Evolutionary conservation across 2,329 filamentous ascomycete species (phyloP), one percentile per base, ranked within the genome.

Genomic region (Sporothrix brunneoviolacea): DNA sequence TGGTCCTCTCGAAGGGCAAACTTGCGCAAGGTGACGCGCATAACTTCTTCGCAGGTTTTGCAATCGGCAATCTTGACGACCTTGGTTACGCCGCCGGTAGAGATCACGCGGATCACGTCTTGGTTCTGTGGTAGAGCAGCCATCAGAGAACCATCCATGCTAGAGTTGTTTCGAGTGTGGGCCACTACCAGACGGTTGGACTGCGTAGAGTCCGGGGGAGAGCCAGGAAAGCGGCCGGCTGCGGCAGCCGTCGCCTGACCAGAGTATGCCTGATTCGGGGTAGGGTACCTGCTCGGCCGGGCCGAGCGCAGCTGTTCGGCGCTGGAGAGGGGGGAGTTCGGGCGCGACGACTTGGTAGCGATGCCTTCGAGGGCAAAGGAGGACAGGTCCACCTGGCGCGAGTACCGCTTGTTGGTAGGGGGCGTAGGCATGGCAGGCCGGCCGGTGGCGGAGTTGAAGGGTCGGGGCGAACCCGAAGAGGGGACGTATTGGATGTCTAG

Each of bases 61-160:
- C 91, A 96, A 57, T 88, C 87, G 57, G 89, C 86, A 58, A 97
- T 90, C 66, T 93, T 93, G 62, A 98, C 83, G 21, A 96, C 91
- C 63, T 95, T 95, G 42, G 90, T 95, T 55, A 90, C 83, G 46
- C 91, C 93, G 55, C 84, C 88, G 43, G 90, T 93, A 58, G 88
- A 95, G 62, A 97, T 95, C 58, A 96, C 89, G 56, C 91, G 82
- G 57, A 97, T 95, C 54, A 95, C 82, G 53, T 91, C 86, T 65
- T 94, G 89, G 67, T 90, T 88, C 57, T 84, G 79, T 51, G 91
- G 91, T 61, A 96, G 72, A 53, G 86, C 85, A 58, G 88, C 88
- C 78, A 91, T 93, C 56, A 91, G 83, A 59, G 88, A 84, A 55
- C 84, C 85, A 67, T 96, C 91, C 62, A 91, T 77, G 67, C 88